Conservation (phyloP, 352 stramenopile genomes). For the Pythium phragmitis region DNA sequence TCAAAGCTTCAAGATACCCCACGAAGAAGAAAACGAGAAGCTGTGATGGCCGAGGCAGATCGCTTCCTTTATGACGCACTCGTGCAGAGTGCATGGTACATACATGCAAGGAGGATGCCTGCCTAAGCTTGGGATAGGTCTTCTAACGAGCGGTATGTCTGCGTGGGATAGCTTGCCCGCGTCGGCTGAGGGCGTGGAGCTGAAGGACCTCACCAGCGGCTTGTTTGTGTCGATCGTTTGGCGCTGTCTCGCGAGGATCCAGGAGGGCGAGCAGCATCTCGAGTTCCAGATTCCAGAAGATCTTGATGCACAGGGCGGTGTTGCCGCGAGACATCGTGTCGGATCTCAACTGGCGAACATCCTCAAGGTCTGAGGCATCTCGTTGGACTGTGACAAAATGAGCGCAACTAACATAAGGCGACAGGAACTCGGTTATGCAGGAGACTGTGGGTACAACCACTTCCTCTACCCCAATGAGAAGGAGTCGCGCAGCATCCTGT, state of each 20-base stretch:
- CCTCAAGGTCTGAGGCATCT: constrained; percentile 51
- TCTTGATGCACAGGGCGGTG: constrained; percentile 38
- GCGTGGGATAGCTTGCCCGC: constrained; percentile 3
- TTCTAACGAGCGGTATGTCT: not conserved
- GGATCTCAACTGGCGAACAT: constrained; percentile 69
- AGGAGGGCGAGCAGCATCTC: constrained; percentile 25
- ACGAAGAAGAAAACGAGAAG: constrained; percentile 1
- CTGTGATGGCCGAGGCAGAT: constrained; percentile 26
- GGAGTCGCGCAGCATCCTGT: constrained; percentile 75
- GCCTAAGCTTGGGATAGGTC: not conserved
- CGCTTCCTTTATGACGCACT: constrained; percentile 30
- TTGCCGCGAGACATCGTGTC: constrained; percentile 73
- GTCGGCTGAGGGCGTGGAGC: constrained; percentile 3
- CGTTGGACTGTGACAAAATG: not conserved
- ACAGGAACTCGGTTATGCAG: constrained; percentile 75
- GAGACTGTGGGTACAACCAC: constrained; percentile 88
- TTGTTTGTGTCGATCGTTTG: constrained; percentile 48
- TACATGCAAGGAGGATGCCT: not conserved
- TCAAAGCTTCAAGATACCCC: constrained; percentile 11
- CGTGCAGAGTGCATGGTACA: constrained; percentile 27
- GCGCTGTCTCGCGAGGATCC: constrained; percentile 40
- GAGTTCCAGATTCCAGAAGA: constrained; percentile 32
- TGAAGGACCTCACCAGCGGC: constrained; percentile 42
- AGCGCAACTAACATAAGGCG: not conserved
- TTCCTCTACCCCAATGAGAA: constrained; percentile 88